Percentiles rank a stretch among this genome's conserved stretches.
These are phyloP conservation scores for Globisporangium megalacanthum DNA, from an alignment of 352 stramenopile species.

Conservation along the genomic window DNA sequence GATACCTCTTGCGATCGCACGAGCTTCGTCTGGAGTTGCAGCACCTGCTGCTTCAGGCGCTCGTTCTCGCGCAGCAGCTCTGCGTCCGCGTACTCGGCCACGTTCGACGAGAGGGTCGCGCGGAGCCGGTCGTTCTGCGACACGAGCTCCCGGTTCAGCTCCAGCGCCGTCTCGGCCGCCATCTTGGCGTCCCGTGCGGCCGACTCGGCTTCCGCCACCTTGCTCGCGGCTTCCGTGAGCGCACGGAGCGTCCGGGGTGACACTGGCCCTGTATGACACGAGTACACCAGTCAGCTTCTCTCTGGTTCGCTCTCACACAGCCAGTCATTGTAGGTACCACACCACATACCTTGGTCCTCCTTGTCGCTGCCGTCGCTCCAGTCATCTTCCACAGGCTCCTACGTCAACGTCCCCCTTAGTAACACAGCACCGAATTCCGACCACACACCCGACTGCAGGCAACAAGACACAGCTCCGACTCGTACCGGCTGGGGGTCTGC, in stretches of 20 bases:
- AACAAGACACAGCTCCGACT: constrained; percentile 4
- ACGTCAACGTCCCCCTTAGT: constrained; percentile 60
- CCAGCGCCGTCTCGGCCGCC: constrained; percentile 46
- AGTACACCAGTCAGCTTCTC: too few species aligned
- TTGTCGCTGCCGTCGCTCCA: constrained; percentile 73
- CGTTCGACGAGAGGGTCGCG: constrained; percentile 56
- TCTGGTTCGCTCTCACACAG: not conserved
- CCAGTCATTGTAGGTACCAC: constrained; percentile 1
- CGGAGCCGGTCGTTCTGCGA: constrained; percentile 60
- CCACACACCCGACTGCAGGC: not conserved
- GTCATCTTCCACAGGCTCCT: constrained; percentile 82
- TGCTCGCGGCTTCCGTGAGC: constrained; percentile 63
- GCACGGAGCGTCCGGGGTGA: constrained; percentile 55
- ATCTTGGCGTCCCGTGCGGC: constrained; percentile 68
- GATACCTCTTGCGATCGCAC: constrained; percentile 61
- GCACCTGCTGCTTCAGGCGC: constrained; percentile 60
- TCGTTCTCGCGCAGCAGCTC: constrained; percentile 66
- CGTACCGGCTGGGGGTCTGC: constrained; percentile 59
- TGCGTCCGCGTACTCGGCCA: constrained; percentile 62
- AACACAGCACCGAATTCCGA: constrained; percentile 1
- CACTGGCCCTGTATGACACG: constrained; percentile 24
- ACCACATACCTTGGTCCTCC: constrained; percentile 26
- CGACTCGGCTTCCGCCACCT: constrained; percentile 69
- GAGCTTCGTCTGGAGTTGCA: constrained; percentile 66
- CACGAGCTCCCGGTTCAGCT: constrained; percentile 58